Percentiles rank a stretch among this genome's conserved stretches.
These are phyloP conservation scores for Pachyrhizus erosus DNA, from an alignment of 306 rosid genomes.

Conservation along the genomic window DNA sequence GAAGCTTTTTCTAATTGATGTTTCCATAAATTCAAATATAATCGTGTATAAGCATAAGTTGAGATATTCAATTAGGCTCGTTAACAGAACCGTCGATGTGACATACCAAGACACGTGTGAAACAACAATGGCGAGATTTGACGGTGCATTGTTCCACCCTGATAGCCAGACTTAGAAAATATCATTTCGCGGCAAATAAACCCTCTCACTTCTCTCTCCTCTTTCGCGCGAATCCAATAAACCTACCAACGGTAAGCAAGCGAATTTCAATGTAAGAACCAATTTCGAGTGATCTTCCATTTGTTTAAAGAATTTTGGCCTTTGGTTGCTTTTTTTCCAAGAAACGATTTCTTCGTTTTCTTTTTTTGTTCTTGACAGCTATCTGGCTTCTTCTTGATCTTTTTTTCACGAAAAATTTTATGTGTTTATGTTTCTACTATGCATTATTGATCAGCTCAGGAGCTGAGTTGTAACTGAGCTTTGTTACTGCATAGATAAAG, in stretches of 20 bases:
- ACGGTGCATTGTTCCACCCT: too few species aligned
- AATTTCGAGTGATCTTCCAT: constrained; percentile 13
- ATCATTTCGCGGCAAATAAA: constrained; percentile 67
- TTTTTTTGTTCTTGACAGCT: neutral
- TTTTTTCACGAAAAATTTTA: too few species aligned
- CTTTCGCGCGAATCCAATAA: constrained; percentile 34
- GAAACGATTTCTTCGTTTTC: too few species aligned
- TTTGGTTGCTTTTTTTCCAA: too few species aligned
- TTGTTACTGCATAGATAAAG: neutral
- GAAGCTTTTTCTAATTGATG: too few species aligned
- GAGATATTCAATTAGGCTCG: neutral
- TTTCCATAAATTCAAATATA: too few species aligned
- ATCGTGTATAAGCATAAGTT: too few species aligned
- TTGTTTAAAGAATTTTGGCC: neutral
- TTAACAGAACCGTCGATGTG: neutral
- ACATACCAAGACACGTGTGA: too few species aligned
- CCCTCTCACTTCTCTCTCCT: constrained; percentile 33
- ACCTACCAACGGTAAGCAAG: constrained; percentile 52
- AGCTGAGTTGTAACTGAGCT: too few species aligned
- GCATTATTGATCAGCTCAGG: too few species aligned
- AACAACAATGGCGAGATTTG: neutral
- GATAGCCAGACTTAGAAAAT: neutral
- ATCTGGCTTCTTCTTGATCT: too few species aligned
- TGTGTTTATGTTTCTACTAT: too few species aligned
- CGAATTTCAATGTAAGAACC: neutral